Evolutionary conservation across 2,329 filamentous ascomycete species (phyloP).

Genomic region (Exophiala sp.): DNA sequence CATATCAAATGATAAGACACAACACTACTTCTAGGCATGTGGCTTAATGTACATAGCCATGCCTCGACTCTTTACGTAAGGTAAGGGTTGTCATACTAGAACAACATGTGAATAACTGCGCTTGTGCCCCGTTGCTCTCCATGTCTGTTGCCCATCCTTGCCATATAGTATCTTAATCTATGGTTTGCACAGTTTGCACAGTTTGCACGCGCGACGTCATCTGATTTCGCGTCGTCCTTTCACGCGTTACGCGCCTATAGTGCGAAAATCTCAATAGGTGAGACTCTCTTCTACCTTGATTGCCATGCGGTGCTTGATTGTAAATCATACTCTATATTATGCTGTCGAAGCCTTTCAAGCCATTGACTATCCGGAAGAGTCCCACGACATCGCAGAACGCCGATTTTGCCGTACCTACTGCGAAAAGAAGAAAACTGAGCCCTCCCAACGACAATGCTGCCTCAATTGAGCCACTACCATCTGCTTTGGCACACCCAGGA

Average conservation of each 20-base stretch:
- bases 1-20: no score
- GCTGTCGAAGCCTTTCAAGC: constrained; percentile 47
- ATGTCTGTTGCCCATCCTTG: no score
- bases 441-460: constrained; percentile 6
- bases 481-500: not conserved
- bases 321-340: constrained; percentile 26
- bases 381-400: constrained; percentile 5
- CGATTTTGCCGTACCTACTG: constrained; percentile 23
- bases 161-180: no score
- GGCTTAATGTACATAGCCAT: no score
- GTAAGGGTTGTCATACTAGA: no score
- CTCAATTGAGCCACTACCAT: not conserved
- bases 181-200: no score
- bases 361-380: constrained; percentile 41
- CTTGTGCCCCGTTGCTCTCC: no score
- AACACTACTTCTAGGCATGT: no score
- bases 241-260: not conserved
- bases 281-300: not conserved
- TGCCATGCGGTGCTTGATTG: not conserved
- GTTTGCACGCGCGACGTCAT: not conserved
- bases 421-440: constrained; percentile 39
- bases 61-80: no score
- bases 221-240: not conserved
- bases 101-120: no score
- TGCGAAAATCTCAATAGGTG: not conserved